These are phyloP conservation scores for Inosperma sp. DNA, from an alignment of 768 basidiomycete species.

Conservation along the genomic window DNA sequence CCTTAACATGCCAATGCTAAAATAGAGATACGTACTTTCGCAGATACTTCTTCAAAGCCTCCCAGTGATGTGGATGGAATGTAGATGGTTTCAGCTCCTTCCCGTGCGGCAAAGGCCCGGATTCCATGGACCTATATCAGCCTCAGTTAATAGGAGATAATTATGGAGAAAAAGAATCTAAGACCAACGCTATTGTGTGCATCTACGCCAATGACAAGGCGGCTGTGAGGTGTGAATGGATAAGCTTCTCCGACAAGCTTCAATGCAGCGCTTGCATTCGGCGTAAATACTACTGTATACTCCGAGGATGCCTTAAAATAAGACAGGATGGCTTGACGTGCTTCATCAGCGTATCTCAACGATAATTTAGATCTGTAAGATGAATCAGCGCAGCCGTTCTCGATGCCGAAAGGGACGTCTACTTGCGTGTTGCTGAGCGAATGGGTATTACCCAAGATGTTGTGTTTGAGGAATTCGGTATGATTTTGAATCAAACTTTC, in stretches of 20 bases:
- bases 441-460: background rate
- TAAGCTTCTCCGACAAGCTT: conserved; percentile 82
- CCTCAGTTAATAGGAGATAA: too few relatives aligned
- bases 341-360: background rate
- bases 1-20: too few relatives aligned
- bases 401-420: background rate
- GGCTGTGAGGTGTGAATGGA: conserved; percentile 56
- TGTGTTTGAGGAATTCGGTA: background rate
- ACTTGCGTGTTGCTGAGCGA: background rate
- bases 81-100: too few relatives aligned
- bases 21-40: too few relatives aligned
- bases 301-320: background rate
- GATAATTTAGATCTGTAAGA: background rate
- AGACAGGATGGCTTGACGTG: background rate
- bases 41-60: too few relatives aligned
- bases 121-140: too few relatives aligned
- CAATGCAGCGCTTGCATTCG: conserved; percentile 74
- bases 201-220: conserved; percentile 67
- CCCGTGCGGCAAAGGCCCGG: too few relatives aligned
- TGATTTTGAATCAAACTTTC: background rate
- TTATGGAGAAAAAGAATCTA: too few relatives aligned
- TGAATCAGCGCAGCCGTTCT: background rate
- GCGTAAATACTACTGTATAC: conserved; percentile 64
- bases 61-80: too few relatives aligned
- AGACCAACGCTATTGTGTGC: conserved; percentile 71